A percentile compares a stretch with the other conserved stretches of the same genome.
Evolutionary conservation across 139 green algal genomes (phyloP).

Genomic region (Chlorella sorokiniana): DNA sequence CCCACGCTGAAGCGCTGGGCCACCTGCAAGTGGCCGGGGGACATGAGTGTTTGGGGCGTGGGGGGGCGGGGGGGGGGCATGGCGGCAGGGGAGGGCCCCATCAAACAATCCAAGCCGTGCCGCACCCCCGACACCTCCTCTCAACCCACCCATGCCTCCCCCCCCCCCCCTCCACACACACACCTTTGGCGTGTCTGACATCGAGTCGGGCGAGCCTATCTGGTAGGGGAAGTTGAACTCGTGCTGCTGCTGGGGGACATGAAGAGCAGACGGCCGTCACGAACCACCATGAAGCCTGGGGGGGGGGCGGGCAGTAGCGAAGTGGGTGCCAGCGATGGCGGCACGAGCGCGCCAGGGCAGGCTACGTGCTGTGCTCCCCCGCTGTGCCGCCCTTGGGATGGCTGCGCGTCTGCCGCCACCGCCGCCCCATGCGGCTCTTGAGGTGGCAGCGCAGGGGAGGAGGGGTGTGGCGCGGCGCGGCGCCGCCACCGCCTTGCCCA

Average conservation of each 20-base stretch:
- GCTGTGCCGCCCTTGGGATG: no score
- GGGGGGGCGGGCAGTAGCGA: no score
- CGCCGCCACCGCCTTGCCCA: background rate
- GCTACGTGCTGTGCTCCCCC: no score
- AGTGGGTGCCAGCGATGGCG: no score
- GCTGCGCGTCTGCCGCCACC: no score
- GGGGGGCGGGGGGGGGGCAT: background rate
- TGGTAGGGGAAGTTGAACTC: conserved; percentile 99
- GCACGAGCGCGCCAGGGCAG: no score
- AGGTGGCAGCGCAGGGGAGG: background rate
- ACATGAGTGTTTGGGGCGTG: background rate
- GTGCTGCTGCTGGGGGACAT: conserved; percentile 94
- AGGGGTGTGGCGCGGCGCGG: no score
- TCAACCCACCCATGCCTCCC: background rate
- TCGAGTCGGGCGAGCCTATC: conserved; percentile 62
- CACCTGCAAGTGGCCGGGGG: conserved; percentile 25
- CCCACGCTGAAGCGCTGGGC: conserved; percentile 59
- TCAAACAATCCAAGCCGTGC: background rate
- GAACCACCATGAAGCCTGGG: conserved; percentile 51
- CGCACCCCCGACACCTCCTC: background rate
- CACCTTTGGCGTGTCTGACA: conserved; percentile 66
- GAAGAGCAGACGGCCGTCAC: conserved; percentile 65
- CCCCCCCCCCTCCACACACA: background rate
- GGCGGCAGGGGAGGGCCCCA: background rate
- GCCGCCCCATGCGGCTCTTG: no score